Base-by-base conservation (phyloP, 352 stramenopile species). In the Pythium rishiriense region DNA sequence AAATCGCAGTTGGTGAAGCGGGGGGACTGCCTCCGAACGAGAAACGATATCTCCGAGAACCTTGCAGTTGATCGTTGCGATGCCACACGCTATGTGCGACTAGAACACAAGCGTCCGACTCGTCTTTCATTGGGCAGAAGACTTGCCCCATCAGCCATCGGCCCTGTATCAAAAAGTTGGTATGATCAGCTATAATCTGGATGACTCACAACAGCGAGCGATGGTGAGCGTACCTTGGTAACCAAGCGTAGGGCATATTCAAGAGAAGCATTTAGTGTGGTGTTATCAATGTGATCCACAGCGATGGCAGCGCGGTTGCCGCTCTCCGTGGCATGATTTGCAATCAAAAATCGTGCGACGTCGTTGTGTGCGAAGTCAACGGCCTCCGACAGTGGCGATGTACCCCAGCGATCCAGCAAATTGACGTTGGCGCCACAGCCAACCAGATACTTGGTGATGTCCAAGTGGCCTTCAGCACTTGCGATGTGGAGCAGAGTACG, bases 301-400 rank as follows among this genome's bases (percentile, higher is more conserved):
- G 81, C 69, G 29, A 88, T 75, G 3, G 76, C 80, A 4, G 74
- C 69, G 21, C 70, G 72, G 35, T 88, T 84, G 21, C 85, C 85
- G 56, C 78, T 87, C 49, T 90, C 81, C 3, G 75, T 86, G 9
- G 79, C 85, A 33, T 89, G 75, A 48, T 88, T 79, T 0, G 69
- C 72, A 45, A 87, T 81, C 0, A 94, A 59, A 26, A 87, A 90
- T 22, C 80, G 76, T 3, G 85, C 85, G 14, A 94, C 58, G 5
- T 88, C 70, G 53, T 91, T 91, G 64, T 94, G 85, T 0, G 83
- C 83, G 61, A 94, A 94, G 65, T 88, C 75, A 5, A 92, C 75
- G 0, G 85, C 85, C 49, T 94, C 85, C 0, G 83, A 86, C 17
- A 94, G 64, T 3, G 85, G 73, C 0, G 85, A 91, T 15, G 77